A percentile compares a stretch with the other conserved stretches of the same genome.
Conservation (phyloP, 257 asterid genomes). For the Anisodus acutangulus region DNA sequence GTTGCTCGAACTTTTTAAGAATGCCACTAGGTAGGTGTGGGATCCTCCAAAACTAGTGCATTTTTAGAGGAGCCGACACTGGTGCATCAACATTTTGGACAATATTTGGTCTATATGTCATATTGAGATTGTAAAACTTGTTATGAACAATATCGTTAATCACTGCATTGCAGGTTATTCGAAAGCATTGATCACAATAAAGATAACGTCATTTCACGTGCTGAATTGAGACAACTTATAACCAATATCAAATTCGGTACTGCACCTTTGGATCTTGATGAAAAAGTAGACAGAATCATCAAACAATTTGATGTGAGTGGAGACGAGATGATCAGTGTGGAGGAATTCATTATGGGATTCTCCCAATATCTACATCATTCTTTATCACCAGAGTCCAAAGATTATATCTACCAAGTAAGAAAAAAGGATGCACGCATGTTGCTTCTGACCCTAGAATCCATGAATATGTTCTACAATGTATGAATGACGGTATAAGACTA, state of each 20-base stretch:
- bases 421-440: neutral
- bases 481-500: neutral
- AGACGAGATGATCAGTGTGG: constrained; percentile 50
- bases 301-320: constrained; percentile 52
- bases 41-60: neutral
- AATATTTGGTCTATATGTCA: neutral
- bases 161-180: constrained; percentile 50
- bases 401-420: constrained; percentile 42
- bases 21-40: neutral
- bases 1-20: neutral
- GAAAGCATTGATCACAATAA: constrained; percentile 49
- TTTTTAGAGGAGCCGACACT: neutral
- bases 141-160: neutral
- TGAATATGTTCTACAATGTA: neutral
- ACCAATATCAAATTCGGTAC: constrained; percentile 46
- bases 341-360: constrained; percentile 53
- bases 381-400: constrained; percentile 38
- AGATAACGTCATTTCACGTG: constrained; percentile 46
- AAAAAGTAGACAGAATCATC: constrained; percentile 52
- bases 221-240: constrained; percentile 51
- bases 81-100: neutral
- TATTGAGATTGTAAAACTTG: neutral
- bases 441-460: neutral
- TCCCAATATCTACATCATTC: constrained; percentile 47
- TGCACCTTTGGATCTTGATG: constrained; percentile 40